Evolutionary conservation across 2,329 filamentous ascomycete species (phyloP).

Genomic region (Alternaria conjuncta): DNA sequence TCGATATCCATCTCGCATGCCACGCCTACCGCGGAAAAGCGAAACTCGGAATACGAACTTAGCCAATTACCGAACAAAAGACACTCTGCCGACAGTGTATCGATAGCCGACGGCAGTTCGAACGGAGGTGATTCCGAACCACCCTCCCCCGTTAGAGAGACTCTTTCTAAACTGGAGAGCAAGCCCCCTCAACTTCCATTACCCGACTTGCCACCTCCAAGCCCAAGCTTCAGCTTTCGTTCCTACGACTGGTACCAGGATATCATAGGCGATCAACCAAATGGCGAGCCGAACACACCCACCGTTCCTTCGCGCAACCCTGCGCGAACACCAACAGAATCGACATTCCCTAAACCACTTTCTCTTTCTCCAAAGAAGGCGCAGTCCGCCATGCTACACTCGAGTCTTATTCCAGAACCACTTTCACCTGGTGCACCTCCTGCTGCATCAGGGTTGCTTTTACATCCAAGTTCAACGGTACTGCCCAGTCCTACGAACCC

Average conservation of each 20-base stretch:
- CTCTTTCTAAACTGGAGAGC: constrained; percentile 20
- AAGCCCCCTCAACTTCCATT: constrained; percentile 21
- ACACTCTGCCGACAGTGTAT: constrained; percentile 1
- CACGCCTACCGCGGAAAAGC: constrained; percentile 8
- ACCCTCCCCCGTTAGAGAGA: constrained; percentile 10
- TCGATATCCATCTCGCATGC: constrained; percentile 10
- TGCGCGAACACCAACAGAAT: constrained; percentile 19
- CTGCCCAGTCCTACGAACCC: constrained; percentile 22
- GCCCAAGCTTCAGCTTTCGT: constrained; percentile 31
- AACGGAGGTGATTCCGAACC: constrained; percentile 1
- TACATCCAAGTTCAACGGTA: constrained; percentile 26
- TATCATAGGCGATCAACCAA: constrained; percentile 28
- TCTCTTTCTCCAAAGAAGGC: constrained; percentile 14
- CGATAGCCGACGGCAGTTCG: constrained; percentile 10
- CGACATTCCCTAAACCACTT: constrained; percentile 9
- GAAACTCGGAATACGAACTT: constrained; percentile 27
- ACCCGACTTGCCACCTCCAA: constrained; percentile 28
- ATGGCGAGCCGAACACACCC: constrained; percentile 4
- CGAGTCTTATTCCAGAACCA: constrained; percentile 16
- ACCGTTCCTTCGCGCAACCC: not conserved
- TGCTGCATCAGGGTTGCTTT: constrained; percentile 11
- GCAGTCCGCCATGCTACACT: not conserved
- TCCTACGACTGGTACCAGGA: constrained; percentile 40
- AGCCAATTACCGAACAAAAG: constrained; percentile 19
- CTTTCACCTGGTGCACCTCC: constrained; percentile 20